Evolutionary conservation across 345 rosid genomes (phyloP).

Genomic region (Syzygium oleosum): DNA sequence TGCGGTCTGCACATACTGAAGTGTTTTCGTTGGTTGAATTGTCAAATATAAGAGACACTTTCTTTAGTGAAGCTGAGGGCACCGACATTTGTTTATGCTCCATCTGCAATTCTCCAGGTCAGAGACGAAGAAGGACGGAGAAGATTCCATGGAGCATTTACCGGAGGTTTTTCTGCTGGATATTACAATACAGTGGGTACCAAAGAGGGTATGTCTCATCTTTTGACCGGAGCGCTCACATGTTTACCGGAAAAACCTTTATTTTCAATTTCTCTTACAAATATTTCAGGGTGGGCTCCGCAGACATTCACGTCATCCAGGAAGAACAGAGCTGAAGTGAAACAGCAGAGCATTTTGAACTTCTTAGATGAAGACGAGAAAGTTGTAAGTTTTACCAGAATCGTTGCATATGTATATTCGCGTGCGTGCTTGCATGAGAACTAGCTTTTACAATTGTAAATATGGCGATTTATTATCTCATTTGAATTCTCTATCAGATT

Average conservation of each 20-base stretch:
- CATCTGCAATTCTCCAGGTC: conserved; percentile 38
- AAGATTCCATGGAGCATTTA: conserved; percentile 97
- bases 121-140: conserved; percentile 95
- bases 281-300: conserved; percentile 83
- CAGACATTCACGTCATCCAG: conserved; percentile 84
- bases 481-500: background rate
- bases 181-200: conserved; percentile 89
- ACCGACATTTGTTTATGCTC: background rate
- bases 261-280: background rate
- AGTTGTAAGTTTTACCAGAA: conserved; percentile 34
- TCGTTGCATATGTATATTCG: background rate
- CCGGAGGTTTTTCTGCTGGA: conserved; percentile 96
- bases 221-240: background rate
- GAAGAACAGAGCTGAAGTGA: conserved; percentile 86
- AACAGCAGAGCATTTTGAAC: conserved; percentile 71
- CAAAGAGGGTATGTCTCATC: conserved; percentile 56
- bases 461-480: background rate
- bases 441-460: background rate
- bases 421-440: background rate
- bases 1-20: background rate
- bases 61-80: background rate
- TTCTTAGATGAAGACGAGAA: conserved; percentile 92
- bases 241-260: background rate
- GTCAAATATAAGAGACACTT: background rate
- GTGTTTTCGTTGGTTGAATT: background rate